phyloP scores from a whole-genome alignment of 306 rosid species.

The Pterocarpus macrocarpus region DNA sequence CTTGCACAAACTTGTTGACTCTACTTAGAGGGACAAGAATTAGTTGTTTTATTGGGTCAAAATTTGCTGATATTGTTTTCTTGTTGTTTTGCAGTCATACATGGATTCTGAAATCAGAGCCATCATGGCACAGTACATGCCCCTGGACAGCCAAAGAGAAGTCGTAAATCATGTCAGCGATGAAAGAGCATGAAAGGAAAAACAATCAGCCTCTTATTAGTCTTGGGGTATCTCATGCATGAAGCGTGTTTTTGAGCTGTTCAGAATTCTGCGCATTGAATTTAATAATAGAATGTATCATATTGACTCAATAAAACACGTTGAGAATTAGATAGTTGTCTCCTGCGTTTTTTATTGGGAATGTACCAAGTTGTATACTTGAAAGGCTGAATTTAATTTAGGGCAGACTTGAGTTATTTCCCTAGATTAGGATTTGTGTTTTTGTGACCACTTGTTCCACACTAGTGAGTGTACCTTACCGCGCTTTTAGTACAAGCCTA shows the following conservation, averaged over 20 bases:
- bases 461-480: slow-evolving; percentile 35
- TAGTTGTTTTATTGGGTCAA: slow-evolving; percentile 1
- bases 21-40: too few relatives aligned
- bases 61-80: slow-evolving; percentile 11
- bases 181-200: slow-evolving; percentile 63
- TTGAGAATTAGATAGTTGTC: slow-evolving; percentile 43
- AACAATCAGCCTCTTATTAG: slow-evolving; percentile 5
- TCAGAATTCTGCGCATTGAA: slow-evolving; percentile 59
- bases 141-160: slow-evolving; percentile 93
- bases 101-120: slow-evolving; percentile 99
- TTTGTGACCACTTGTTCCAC: slow-evolving; percentile 36
- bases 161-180: slow-evolving; percentile 73
- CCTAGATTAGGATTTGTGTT: slow-evolving; percentile 43
- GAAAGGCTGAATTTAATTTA: slow-evolving; percentile 36
- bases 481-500: slow-evolving; percentile 38
- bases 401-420: slow-evolving; percentile 42
- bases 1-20: too few relatives aligned
- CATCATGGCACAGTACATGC: slow-evolving; percentile 99
- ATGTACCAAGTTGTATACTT: slow-evolving; percentile 50
- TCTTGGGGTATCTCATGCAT: slow-evolving; percentile 29
- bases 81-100: slow-evolving; percentile 75
- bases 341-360: slow-evolving; percentile 53
- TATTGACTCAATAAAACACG: slow-evolving; percentile 50
- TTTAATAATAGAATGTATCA: slow-evolving; percentile 54
- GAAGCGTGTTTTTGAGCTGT: slow-evolving; percentile 49